A percentile compares a stretch with the other conserved stretches of the same genome.
Conservation (phyloP, 441 rosid species). For the Gossypium gossypioides region DNA sequence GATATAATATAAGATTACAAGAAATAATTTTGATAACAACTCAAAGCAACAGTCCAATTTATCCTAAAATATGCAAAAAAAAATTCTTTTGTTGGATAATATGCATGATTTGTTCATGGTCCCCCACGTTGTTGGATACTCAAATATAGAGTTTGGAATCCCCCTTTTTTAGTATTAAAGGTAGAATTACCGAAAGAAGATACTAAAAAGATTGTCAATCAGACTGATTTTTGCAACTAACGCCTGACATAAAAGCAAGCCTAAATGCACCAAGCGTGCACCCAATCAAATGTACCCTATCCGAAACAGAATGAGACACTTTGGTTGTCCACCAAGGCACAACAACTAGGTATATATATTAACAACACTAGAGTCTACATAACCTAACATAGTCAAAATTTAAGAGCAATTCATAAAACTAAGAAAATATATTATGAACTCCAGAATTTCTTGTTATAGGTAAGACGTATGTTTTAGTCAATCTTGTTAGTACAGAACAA, state of each 20-base stretch:
- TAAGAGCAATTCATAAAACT: background rate
- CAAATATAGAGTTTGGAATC: background rate
- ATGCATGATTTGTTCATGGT: background rate
- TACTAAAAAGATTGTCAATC: background rate
- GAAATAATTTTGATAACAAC: no score
- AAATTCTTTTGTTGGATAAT: background rate
- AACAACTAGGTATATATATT: background rate
- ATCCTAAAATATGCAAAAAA: background rate
- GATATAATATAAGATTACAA: background rate
- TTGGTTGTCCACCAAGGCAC: background rate
- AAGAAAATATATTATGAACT: background rate
- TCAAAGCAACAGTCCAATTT: no score
- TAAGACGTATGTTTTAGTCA: background rate
- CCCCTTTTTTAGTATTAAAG: background rate
- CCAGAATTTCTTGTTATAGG: background rate
- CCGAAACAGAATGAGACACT: background rate
- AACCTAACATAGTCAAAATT: background rate
- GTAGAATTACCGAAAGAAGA: background rate
- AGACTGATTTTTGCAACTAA: background rate
- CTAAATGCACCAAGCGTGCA: background rate
- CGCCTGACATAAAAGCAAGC: background rate
- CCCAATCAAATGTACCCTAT: background rate
- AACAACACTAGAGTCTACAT: background rate
- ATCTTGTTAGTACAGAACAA: background rate
- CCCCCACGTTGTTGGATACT: background rate